Base-by-base conservation (phyloP, 2,329 filamentous ascomycete genomes). In the Phaeosphaeriaceae sp. region DNA sequence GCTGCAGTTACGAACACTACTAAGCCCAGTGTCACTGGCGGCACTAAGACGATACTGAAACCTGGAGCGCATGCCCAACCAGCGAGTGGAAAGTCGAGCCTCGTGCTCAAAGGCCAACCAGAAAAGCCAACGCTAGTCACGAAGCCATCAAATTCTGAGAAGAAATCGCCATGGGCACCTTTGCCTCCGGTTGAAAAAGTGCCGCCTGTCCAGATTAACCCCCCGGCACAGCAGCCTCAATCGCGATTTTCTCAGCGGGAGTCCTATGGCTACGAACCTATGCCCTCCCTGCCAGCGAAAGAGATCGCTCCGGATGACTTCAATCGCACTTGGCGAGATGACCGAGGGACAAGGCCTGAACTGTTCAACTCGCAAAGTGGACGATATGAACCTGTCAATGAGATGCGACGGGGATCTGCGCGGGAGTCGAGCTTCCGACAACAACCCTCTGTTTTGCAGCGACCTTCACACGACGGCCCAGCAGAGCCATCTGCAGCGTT, bases 241-340 rank as follows among this genome's bases (percentile, higher is more conserved):
- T 71, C 80, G 66, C 84, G 86, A 25, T 83, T 83, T 61, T 78
- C 83, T 56, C 78, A 81, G 21, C 84, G 82, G 69, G 88, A 92
- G 63, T 75, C 81, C 11, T 83, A 85, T 54, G 80, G 82, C 6
- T 82, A 84, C 57, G 88, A 89, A 60, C 80, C 80, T 53, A 80
- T 82, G 64, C 80, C 81, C 19, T 82, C 83, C 51, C 83, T 75
- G 15, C 81, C 82, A 22, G 85, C 90, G 0, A 92, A 92, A 71
- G 93, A 98, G 74, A 96, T 97, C 62, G 92, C 93, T 6, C 91
- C 93, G 0, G 95, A 98, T 76, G 94, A 97, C 65, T 98, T 97
- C 72, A 96, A 90, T 74, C 86, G 95, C 61, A 87, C 89, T 33
- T 96, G 91, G 89, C 86, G 91, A 69, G 92, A 97, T 61, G 86